A percentile compares a stretch with the other conserved stretches of the same genome.
Evolutionary conservation across 164 flowering plant genomes (phyloP).

Genomic region (Kingdonia uniflora): DNA sequence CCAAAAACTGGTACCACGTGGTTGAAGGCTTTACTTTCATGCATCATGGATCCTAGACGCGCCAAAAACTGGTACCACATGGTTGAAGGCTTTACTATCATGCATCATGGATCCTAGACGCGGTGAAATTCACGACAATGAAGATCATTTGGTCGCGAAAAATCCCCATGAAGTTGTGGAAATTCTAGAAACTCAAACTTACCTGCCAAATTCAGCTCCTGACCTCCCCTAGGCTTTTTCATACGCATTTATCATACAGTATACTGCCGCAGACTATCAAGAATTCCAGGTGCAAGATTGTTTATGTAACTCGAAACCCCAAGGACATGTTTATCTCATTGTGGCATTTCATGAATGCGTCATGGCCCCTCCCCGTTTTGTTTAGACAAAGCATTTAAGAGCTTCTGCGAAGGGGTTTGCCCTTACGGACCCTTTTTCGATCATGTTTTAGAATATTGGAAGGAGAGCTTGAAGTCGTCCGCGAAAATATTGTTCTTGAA

Average conservation of each 20-base stretch:
- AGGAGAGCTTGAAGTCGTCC: not conserved
- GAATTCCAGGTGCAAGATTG: not conserved
- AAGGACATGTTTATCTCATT: not conserved
- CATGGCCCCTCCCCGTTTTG: not conserved
- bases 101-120: not conserved
- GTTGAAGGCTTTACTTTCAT: not conserved
- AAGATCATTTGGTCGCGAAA: not conserved
- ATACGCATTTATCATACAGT: not conserved
- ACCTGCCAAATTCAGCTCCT: not conserved
- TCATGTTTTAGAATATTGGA: not conserved
- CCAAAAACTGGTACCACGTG: conserved; percentile 1
- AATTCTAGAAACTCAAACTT: not conserved
- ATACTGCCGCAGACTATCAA: not conserved
- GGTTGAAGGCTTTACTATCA: no score
- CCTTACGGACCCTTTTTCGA: not conserved
- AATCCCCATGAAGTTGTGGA: not conserved
- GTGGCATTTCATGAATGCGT: not conserved
- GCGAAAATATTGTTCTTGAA: not conserved
- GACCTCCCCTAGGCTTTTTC: conserved; percentile 2
- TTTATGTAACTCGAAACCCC: conserved; percentile 1
- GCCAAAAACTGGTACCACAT: no score
- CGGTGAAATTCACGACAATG: not conserved
- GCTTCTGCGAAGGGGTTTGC: not conserved
- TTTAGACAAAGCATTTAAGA: not conserved
- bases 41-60: no score